Percentiles rank a stretch among this genome's conserved stretches.
Conservation (phyloP, 495 filamentous ascomycete genomes). For the Usnea hakonensis region DNA sequence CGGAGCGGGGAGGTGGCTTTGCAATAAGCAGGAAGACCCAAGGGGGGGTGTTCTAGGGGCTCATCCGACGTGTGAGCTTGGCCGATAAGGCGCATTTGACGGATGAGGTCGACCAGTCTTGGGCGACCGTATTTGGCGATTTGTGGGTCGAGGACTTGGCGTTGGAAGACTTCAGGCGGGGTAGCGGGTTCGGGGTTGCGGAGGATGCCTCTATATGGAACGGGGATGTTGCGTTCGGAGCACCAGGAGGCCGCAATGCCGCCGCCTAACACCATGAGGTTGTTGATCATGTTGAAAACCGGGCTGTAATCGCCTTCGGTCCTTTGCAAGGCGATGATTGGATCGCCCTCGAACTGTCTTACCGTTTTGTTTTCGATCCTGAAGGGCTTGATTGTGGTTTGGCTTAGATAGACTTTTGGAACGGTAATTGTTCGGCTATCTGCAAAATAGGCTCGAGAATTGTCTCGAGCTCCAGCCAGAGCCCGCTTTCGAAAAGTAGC, state of each 20-base stretch:
- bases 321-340: constrained; percentile 14
- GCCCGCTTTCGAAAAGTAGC: constrained; percentile 8
- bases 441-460: neutral
- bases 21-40: constrained; percentile 64
- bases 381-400: neutral
- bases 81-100: constrained; percentile 45
- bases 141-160: neutral
- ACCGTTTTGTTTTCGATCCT: neutral
- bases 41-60: constrained; percentile 46
- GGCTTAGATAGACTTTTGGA: constrained; percentile 1
- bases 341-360: constrained; percentile 10
- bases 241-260: constrained; percentile 68
- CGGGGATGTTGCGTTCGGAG: constrained; percentile 64
- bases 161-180: constrained; percentile 14
- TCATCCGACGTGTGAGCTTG: constrained; percentile 39
- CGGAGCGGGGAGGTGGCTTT: constrained; percentile 83
- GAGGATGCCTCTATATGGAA: constrained; percentile 64
- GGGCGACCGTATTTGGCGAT: constrained; percentile 24
- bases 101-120: constrained; percentile 21
- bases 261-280: constrained; percentile 73
- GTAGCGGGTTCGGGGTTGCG: constrained; percentile 47
- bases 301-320: constrained; percentile 1
- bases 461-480: neutral
- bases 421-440: neutral
- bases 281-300: constrained; percentile 39